These are phyloP conservation scores for Gastrolobium bilobum DNA, from an alignment of 306 rosid genomes.

Conservation along the genomic window DNA sequence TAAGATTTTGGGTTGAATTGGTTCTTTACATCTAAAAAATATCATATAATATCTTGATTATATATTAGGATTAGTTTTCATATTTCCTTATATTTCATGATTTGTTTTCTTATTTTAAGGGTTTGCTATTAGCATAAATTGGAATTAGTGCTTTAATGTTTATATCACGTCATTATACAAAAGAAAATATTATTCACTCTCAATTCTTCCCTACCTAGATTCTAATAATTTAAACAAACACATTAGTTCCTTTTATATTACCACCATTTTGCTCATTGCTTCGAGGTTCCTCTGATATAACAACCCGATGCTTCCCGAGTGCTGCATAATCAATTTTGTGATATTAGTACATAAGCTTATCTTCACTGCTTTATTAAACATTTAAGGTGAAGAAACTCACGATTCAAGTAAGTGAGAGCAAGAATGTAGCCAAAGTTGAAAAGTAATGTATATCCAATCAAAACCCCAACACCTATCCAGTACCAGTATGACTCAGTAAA, in stretches of 20 bases:
- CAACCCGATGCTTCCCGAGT: conserved; percentile 53
- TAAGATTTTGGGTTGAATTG: no score
- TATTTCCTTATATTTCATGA: no score
- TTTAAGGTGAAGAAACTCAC: conserved; percentile 56
- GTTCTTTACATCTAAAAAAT: no score
- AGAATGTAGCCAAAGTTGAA: conserved; percentile 58
- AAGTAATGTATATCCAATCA: conserved; percentile 53
- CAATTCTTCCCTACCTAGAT: no score
- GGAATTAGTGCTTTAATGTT: no score
- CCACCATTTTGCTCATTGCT: conserved; percentile 42
- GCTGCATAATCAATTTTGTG: conserved; percentile 52
- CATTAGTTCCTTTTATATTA: conserved; percentile 12
- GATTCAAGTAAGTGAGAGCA: conserved; percentile 65
- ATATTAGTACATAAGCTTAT: conserved; percentile 26
- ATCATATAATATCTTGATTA: no score
- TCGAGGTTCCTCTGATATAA: conserved; percentile 54
- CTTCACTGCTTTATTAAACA: not conserved
- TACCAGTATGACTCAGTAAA: conserved; percentile 57
- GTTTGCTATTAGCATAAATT: no score
- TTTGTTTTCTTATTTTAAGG: no score
- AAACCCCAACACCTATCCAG: conserved; percentile 55
- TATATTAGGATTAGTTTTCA: no score
- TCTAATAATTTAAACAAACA: not conserved
- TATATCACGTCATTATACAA: no score
- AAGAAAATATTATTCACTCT: no score